phyloP scores from a whole-genome alignment of 441 rosid species.

The Erysimum cheiri region DNA sequence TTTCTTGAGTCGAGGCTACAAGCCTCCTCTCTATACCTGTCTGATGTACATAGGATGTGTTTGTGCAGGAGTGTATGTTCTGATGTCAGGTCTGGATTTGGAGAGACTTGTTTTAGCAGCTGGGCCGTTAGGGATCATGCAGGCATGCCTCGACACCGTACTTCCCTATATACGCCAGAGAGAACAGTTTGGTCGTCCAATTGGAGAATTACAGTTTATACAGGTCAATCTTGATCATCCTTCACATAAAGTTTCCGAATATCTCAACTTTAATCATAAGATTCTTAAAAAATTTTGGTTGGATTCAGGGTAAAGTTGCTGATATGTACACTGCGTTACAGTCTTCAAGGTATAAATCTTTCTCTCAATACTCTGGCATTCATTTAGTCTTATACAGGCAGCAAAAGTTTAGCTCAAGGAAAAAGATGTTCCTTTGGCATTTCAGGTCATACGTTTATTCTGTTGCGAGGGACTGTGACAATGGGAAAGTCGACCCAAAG shows the following conservation, averaged over 20 bases:
- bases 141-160: slow-evolving; percentile 90
- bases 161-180: slow-evolving; percentile 89
- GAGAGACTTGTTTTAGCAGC: slow-evolving; percentile 93
- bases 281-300: neutral
- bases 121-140: slow-evolving; percentile 97
- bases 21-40: neutral
- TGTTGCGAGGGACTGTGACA: slow-evolving; percentile 88
- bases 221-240: slow-evolving; percentile 59
- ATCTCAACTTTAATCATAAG: slow-evolving; percentile 23
- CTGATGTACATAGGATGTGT: slow-evolving; percentile 30
- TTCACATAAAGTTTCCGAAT: neutral
- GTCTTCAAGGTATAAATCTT: slow-evolving; percentile 73
- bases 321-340: slow-evolving; percentile 94
- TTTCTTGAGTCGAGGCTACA: slow-evolving; percentile 5
- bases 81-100: slow-evolving; percentile 98
- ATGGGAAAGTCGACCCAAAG: slow-evolving; percentile 82
- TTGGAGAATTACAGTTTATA: slow-evolving; percentile 91
- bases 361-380: slow-evolving; percentile 12
- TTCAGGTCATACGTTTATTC: slow-evolving; percentile 89
- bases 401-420: slow-evolving; percentile 16
- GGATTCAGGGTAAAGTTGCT: slow-evolving; percentile 86
- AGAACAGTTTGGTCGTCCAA: slow-evolving; percentile 90
- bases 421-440: slow-evolving; percentile 22
- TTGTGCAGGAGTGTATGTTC: slow-evolving; percentile 83
- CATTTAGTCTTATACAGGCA: slow-evolving; percentile 10